Conservation (phyloP, 345 rosid species). For the Eucalyptus dawsonii region DNA sequence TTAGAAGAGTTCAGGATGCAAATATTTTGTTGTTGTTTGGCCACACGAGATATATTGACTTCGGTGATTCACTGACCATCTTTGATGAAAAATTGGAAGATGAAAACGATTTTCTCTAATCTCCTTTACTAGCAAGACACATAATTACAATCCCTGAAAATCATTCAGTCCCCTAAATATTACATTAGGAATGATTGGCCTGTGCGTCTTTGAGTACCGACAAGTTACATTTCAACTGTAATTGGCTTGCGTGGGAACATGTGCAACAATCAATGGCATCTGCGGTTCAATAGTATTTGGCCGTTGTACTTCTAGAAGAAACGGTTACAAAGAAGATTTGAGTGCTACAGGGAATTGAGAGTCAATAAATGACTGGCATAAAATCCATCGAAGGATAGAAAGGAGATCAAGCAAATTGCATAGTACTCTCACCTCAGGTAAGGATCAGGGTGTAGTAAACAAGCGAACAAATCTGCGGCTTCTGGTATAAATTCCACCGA, state of each 20-base stretch:
- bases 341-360: neutral
- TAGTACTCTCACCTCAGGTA: constrained; percentile 39
- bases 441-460: constrained; percentile 52
- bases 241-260: neutral
- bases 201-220: neutral
- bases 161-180: neutral
- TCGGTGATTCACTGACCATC: neutral
- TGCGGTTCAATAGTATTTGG: neutral
- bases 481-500: constrained; percentile 59
- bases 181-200: neutral
- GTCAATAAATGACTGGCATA: neutral
- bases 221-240: neutral
- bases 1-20: neutral
- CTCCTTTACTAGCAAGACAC: neutral
- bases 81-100: neutral
- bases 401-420: neutral
- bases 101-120: neutral
- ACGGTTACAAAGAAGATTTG: neutral
- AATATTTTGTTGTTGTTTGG: neutral
- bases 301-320: neutral
- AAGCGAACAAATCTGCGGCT: constrained; percentile 59
- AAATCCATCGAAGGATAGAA: neutral
- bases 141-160: neutral
- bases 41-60: neutral
- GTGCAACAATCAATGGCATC: neutral